Evolutionary conservation across 345 rosid genomes (phyloP), one percentile per base, ranked within the genome.

Genomic region (Corymbia maculata): DNA sequence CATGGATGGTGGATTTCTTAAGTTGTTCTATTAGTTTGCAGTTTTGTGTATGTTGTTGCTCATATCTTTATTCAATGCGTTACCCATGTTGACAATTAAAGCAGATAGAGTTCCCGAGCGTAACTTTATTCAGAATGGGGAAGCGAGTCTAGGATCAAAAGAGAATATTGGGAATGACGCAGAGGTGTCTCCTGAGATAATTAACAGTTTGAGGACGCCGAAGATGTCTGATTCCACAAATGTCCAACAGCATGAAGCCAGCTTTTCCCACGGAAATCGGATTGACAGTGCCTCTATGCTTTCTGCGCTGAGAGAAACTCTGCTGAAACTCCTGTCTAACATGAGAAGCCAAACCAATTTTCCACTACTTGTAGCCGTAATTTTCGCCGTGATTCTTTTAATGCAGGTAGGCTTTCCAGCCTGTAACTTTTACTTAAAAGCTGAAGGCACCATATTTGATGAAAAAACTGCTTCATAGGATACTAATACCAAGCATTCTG

Each of bases 361-460:
- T 91, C 92, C 94, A 75, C 93, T 92, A 64, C 92, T 95, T 85
- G 89, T 95, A 86, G 92, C 90, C 50, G 88, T 94, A 85, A 97
- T 95, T 19, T 96, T 97, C 90, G 92, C 89, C 5, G 95, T 96
- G 91, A 94, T 97, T 89, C 88, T 96, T 92, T 94, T 95, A 91
- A 95, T 98, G 98, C 99, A 98, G 98, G 98, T 98, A 93, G n/a
- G 88, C 16, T 36, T 85, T 52, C 64, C 68, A 52, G 14, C 59
- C 57, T 32, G 17, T 51, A 16, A 32, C 44, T 28, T 85, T 13
- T 68, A 50, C 8, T 75, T 50, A 15, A 24, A 55, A 64, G 42
- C 51, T 68, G 51, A n/a, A 28, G 26, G 51, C 47, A 51, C 22
- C 19, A 28, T 61, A 49, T 55, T 49, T 88, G 51, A 47, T 66